Base-by-base conservation (phyloP, 2,329 filamentous ascomycete species). In the Colletotrichum lini region DNA sequence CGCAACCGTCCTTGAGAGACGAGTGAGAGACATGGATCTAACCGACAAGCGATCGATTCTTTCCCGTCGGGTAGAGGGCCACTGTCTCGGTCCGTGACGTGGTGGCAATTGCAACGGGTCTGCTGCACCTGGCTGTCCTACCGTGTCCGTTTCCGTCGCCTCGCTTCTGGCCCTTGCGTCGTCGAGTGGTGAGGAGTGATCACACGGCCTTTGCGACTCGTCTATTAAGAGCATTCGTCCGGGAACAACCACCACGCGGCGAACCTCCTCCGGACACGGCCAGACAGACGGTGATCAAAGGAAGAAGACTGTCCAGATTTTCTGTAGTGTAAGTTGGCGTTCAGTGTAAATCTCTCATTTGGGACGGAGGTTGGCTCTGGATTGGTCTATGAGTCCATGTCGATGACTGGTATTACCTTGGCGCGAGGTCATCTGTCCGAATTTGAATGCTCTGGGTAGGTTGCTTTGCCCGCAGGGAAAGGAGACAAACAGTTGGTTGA, bases 131-230 rank as follows among this genome's bases (percentile, higher is more conserved):
- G 21, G 67, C 26, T 66, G 62, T 60, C 47, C 30, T 56, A 38
- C 54, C 23, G 50, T 61, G 53, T 67, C 57, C 64, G 63, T 61
- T 70, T 67, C 67, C 67, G 67, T 62, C 64, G 23, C 21, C 18
- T 21, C 16, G 23, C 30, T 26, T 35, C 38, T 45, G 30, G 26
- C 50, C 50, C 68, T 56, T 58, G 52, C 52, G 44, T 57, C 45
- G 44, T 52, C 18, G 50, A 53, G n/a, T 50, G 13, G 30, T 38
- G 45, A 40, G 44, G 44, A 42, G 21, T 42, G 38, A 45, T n/a
- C 44, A 10, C n/a, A 45, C 35, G n/a, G 26, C 40, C n/a, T 30
- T 26, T 47, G 13, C 40, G 18, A 30, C n/a, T 57, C 42, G n/a
- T 57, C 30, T n/a, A 21, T n/a, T 3, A 10, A 47, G 21, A 60